A percentile compares a stretch with the other conserved stretches of the same genome.
Evolutionary conservation across 2,329 filamentous ascomycete species (phyloP).

Genomic region (Bipolaris oryzae): DNA sequence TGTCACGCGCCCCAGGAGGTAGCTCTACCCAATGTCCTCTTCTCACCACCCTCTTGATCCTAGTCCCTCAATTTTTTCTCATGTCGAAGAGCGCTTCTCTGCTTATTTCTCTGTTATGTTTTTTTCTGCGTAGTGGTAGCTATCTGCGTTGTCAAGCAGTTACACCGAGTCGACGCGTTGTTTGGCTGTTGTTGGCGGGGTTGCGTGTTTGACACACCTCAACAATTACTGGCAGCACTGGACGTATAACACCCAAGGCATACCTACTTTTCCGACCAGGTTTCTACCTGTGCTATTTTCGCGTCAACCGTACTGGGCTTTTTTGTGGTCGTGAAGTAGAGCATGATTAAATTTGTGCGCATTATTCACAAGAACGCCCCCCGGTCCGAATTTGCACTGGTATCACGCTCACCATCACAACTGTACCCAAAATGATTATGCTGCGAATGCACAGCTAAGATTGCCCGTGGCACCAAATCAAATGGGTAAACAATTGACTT

Average conservation of each 20-base stretch:
- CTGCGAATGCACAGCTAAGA: too few species aligned
- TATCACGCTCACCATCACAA: neutral
- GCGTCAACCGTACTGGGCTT: too few species aligned
- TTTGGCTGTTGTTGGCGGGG: neutral
- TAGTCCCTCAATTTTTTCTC: neutral
- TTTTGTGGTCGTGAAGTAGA: neutral
- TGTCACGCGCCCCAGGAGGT: constrained; percentile 2
- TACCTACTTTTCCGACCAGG: neutral
- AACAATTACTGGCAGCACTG: neutral
- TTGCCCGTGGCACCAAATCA: neutral
- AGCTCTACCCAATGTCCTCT: neutral
- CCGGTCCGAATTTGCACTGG: neutral
- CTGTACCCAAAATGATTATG: neutral
- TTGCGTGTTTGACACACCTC: constrained; percentile 1
- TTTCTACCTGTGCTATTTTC: too few species aligned
- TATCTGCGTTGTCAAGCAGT: neutral
- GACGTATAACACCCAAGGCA: neutral
- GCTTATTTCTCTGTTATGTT: neutral
- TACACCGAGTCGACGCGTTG: constrained; percentile 2
- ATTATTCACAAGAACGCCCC: neutral
- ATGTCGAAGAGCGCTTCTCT: neutral
- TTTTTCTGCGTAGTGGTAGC: neutral
- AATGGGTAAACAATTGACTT: rapidly evolving
- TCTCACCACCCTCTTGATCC: too few species aligned
- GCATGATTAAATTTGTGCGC: neutral